Percentiles rank a stretch among this genome's conserved stretches.
Evolutionary conservation across 139 green algal genomes (phyloP).

Genomic region (Picochlorum sp.): DNA sequence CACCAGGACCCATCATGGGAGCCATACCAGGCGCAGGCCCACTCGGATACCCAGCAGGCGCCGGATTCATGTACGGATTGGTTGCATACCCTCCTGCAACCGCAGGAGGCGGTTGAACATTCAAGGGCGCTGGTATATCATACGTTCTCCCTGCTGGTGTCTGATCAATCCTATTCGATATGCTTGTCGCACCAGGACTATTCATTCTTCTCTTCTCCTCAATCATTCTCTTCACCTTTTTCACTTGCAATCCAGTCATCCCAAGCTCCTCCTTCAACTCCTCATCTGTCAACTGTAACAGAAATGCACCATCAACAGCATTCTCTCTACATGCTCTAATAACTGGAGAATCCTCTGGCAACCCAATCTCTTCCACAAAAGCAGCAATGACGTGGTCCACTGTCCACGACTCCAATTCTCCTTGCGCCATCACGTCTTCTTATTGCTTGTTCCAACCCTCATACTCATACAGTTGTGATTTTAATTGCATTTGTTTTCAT

Average conservation of each 20-base stretch:
- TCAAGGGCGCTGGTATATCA: slow-evolving; percentile 9
- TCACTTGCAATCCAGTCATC: not conserved
- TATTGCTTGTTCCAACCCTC: no score
- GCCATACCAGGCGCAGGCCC: not conserved
- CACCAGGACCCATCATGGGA: not conserved
- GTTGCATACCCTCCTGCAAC: no score
- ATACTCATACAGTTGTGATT: no score
- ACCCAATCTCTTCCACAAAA: not conserved
- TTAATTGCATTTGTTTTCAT: no score
- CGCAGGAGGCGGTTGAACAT: not conserved
- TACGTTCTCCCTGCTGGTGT: not conserved
- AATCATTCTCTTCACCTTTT: slow-evolving; percentile 4
- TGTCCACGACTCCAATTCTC: not conserved
- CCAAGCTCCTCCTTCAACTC: not conserved
- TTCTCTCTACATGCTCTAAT: slow-evolving; percentile 2
- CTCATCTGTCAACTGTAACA: slow-evolving; percentile 1
- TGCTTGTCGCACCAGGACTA: no score
- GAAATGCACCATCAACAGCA: slow-evolving; percentile 3
- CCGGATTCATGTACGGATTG: not conserved
- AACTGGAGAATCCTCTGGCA: not conserved
- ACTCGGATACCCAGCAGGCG: slow-evolving; percentile 11
- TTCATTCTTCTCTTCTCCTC: not conserved
- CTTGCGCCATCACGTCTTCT: not conserved
- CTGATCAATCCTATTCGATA: not conserved
- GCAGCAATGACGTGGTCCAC: not conserved